phyloP scores from a whole-genome alignment of 805 yeast genomes.

The Ogataea paraovalis region DNA sequence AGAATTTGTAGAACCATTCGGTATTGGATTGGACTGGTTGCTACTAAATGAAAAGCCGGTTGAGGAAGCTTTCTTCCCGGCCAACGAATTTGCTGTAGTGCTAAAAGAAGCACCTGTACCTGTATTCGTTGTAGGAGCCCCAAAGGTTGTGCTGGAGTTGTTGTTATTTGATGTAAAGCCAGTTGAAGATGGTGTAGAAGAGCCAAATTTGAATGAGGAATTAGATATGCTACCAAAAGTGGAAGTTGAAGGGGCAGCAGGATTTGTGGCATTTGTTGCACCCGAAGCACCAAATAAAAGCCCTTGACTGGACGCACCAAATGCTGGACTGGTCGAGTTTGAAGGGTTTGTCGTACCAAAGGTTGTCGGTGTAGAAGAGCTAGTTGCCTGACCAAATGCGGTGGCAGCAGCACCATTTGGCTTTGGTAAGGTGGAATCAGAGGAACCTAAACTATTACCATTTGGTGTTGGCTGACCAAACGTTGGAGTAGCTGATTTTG shows the following conservation, averaged over 20 bases:
- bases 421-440: background rate
- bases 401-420: background rate
- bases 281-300: background rate
- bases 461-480: background rate
- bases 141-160: background rate
- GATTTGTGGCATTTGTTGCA: background rate
- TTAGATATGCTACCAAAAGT: background rate
- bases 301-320: background rate
- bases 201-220: background rate
- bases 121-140: background rate
- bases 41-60: background rate
- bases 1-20: conserved; percentile 1
- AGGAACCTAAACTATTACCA: background rate
- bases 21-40: background rate
- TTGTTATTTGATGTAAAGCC: background rate
- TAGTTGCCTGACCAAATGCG: background rate
- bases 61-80: background rate
- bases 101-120: background rate
- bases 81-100: background rate
- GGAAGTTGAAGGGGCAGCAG: background rate
- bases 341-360: background rate
- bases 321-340: background rate
- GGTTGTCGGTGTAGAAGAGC: background rate
- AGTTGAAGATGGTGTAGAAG: background rate
- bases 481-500: background rate